Base-by-base conservation (phyloP, 176 grass and related monocot genomes). In the Aegilops umbellulata region DNA sequence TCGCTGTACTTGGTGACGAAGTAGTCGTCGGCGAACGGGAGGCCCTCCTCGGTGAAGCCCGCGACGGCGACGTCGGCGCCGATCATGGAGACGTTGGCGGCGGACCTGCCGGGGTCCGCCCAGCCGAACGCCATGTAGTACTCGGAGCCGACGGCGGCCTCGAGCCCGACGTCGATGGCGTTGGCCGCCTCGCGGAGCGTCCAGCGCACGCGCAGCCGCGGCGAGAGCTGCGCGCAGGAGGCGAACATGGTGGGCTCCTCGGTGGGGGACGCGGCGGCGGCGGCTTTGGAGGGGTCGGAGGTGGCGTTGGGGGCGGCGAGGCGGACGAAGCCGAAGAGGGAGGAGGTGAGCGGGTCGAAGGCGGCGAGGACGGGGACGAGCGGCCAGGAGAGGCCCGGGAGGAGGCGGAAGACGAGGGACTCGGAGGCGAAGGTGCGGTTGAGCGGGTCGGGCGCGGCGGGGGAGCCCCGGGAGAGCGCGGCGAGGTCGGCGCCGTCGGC, bases 121-220 rank as follows among this genome's bases (percentile, higher is more conserved):
- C 96, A 98, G 58, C 96, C 96, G 75, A 98, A 95, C 57, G 92
- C 92, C 90, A 98, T 90, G 80, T 98, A 95, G 90, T 95, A 95
- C 83, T 98, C 90, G 5, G 96, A 95, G 34, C 96, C 92, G 15
- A 91, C 63, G 0, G 88, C 76, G 4, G 93, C 93, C 85, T 98
- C 96, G 25, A 98, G 86, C 66, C 88, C 96, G 69, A 98, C 67
- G 68, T 95, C 90, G 74, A 98, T 82, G 60, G 94, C 86, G 84
- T 89, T 92, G 3, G 85, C 77, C 17, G 88, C 74, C 49, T 89
- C 79, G 49, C 94, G 68, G 61, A 95, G 47, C n/a, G 96, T 91
- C 96, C 96, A 98, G 26, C 92, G 93, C 74, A 98, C 83, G 22
- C 96, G 90, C 49, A 92, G 86, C 38, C 84, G 75, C 17, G 80